phyloP scores from a whole-genome alignment of 805 yeast species.

The Yamadazyma endophytica region DNA sequence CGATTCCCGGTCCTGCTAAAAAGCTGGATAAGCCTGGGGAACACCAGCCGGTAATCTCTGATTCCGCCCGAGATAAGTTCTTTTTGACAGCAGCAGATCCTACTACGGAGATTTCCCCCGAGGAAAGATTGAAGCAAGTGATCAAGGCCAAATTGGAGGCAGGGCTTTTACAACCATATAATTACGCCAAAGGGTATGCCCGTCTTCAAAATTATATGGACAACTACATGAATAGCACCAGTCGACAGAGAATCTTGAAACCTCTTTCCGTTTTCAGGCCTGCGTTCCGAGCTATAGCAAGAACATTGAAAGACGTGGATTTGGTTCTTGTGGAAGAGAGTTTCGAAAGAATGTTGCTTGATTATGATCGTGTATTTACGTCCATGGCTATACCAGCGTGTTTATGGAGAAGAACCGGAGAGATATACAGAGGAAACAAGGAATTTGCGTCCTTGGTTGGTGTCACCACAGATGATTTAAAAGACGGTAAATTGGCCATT shows the following conservation, averaged over 20 bases:
- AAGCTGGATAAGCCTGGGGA: slow-evolving; percentile 2
- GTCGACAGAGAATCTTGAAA: slow-evolving; percentile 79
- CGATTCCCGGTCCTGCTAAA: not conserved
- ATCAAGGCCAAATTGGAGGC: slow-evolving; percentile 93
- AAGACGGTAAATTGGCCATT: slow-evolving; percentile 88
- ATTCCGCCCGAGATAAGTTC: slow-evolving; percentile 87
- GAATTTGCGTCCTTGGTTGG: slow-evolving; percentile 94
- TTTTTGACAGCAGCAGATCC: slow-evolving; percentile 97
- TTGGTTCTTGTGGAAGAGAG: slow-evolving; percentile 88
- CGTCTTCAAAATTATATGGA: slow-evolving; percentile 89
- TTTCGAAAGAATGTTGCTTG: slow-evolving; percentile 88
- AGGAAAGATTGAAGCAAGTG: slow-evolving; percentile 87
- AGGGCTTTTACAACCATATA: slow-evolving; percentile 86
- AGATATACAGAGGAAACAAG: slow-evolving; percentile 89
- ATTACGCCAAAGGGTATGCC: slow-evolving; percentile 91
- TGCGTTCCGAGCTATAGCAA: slow-evolving; percentile 88
- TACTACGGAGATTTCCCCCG: slow-evolving; percentile 89
- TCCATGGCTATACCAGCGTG: slow-evolving; percentile 98
- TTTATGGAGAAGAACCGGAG: slow-evolving; percentile 95
- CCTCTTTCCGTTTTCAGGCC: slow-evolving; percentile 86
- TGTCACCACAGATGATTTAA: slow-evolving; percentile 81
- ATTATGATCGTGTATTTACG: slow-evolving; percentile 91
- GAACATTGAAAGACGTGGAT: slow-evolving; percentile 86
- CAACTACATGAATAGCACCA: slow-evolving; percentile 78
- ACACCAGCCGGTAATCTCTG: slow-evolving; percentile 48